These are phyloP conservation scores for Lepidium africanum DNA, from an alignment of 345 rosid species.

Conservation along the genomic window DNA sequence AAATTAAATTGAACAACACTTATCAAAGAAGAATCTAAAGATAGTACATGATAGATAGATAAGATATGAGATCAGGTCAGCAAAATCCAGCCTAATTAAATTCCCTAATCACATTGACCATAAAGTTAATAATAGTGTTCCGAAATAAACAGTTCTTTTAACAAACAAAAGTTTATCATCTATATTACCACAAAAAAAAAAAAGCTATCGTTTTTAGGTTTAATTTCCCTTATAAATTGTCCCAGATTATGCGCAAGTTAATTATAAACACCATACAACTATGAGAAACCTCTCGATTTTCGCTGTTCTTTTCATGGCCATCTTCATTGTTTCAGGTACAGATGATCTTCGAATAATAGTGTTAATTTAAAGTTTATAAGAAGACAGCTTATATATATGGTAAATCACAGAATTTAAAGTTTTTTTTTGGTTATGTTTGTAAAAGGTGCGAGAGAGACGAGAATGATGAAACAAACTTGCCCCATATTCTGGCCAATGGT, in stretches of 20 bases:
- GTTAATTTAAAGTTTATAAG: not conserved
- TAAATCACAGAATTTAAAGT: not conserved
- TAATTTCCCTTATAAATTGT: not conserved
- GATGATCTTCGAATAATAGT: not conserved
- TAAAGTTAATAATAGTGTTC: not conserved
- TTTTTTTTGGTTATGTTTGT: not conserved
- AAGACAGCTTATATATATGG: not conserved
- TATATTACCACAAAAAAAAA: not conserved
- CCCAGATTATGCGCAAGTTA: not conserved
- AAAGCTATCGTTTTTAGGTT: not conserved
- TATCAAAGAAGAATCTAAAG: not conserved
- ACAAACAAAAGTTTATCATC: not conserved
- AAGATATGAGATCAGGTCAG: not conserved
- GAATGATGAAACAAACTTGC: not conserved
- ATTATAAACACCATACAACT: not conserved
- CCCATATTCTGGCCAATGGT: constrained; percentile 16
- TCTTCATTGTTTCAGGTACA: constrained; percentile 20
- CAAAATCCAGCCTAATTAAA: not conserved
- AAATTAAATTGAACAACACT: not conserved
- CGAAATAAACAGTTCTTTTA: not conserved
- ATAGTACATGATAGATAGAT: not conserved
- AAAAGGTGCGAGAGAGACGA: constrained; percentile 21
- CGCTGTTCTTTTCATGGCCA: constrained; percentile 12
- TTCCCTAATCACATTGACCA: not conserved
- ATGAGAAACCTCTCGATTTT: constrained; percentile 8